A percentile compares a stretch with the other conserved stretches of the same genome.
phyloP scores from a whole-genome alignment of 352 stramenopile species.

The Phytophthora brassicae region DNA sequence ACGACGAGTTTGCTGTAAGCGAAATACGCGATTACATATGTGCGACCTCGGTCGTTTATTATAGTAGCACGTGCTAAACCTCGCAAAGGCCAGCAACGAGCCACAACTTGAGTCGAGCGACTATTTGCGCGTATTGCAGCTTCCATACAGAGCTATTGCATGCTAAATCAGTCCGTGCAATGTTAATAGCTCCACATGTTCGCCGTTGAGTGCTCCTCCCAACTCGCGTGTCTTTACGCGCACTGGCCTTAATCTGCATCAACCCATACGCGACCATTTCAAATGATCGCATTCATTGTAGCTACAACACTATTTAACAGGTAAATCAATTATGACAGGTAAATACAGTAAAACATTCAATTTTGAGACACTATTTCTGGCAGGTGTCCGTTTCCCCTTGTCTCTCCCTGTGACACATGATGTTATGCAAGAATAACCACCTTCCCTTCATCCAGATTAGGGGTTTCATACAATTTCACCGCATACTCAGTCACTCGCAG shows the following conservation, averaged over 20 bases:
- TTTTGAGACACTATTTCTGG: neutral
- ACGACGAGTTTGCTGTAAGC: slow-evolving; percentile 3
- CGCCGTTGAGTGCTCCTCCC: neutral
- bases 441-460: slow-evolving; percentile 6
- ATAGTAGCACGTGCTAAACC: too few relatives aligned
- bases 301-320: neutral
- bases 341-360: too few relatives aligned
- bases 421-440: slow-evolving; percentile 18
- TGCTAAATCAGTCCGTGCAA: too few relatives aligned
- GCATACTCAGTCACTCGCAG: slow-evolving; percentile 19
- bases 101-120: neutral
- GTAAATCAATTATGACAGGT: neutral
- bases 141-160: neutral
- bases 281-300: neutral
- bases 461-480: slow-evolving; percentile 18
- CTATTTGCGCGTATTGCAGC: neutral
- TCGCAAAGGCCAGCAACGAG: too few relatives aligned
- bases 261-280: neutral
- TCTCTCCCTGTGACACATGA: neutral
- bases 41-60: too few relatives aligned
- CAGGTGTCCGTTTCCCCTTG: neutral
- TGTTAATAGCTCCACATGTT: too few relatives aligned
- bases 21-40: neutral
- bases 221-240: slow-evolving; percentile 1
- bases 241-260: slow-evolving; percentile 7